phyloP scores from a whole-genome alignment of 140 eudicot genomes.

The Eryngium alpinum region DNA sequence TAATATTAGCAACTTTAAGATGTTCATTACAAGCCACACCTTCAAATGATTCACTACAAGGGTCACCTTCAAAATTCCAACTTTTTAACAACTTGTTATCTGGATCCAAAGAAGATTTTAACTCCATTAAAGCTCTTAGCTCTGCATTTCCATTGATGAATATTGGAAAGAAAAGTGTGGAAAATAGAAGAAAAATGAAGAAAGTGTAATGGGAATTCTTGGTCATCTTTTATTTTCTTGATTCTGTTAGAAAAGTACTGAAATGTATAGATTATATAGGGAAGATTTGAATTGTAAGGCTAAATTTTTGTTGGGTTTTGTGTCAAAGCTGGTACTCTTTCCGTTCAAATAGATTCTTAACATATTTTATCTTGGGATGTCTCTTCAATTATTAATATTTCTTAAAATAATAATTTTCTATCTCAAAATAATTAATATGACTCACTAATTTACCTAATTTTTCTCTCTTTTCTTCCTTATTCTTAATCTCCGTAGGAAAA shows the following conservation, averaged over 20 bases:
- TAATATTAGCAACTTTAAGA: slow-evolving; percentile 74
- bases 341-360: no score
- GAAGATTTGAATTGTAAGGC: neutral
- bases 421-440: no score
- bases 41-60: slow-evolving; percentile 54
- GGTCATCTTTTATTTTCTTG: neutral
- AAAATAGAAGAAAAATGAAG: slow-evolving; percentile 9
- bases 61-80: slow-evolving; percentile 70
- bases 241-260: neutral
- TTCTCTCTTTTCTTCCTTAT: no score
- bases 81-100: slow-evolving; percentile 54
- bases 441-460: no score
- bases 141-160: slow-evolving; percentile 44
- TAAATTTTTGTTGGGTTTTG: neutral
- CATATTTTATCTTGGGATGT: no score
- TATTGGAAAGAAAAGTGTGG: slow-evolving; percentile 19
- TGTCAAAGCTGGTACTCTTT: no score
- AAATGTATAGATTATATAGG: neutral
- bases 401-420: no score
- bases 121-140: slow-evolving; percentile 61
- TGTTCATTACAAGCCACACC: slow-evolving; percentile 89
- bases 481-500: no score
- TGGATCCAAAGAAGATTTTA: slow-evolving; percentile 81
- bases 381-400: no score
- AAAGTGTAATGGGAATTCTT: slow-evolving; percentile 5